phyloP scores from a whole-genome alignment of 352 stramenopile genomes.

The Pseudoperonospora humuli region DNA sequence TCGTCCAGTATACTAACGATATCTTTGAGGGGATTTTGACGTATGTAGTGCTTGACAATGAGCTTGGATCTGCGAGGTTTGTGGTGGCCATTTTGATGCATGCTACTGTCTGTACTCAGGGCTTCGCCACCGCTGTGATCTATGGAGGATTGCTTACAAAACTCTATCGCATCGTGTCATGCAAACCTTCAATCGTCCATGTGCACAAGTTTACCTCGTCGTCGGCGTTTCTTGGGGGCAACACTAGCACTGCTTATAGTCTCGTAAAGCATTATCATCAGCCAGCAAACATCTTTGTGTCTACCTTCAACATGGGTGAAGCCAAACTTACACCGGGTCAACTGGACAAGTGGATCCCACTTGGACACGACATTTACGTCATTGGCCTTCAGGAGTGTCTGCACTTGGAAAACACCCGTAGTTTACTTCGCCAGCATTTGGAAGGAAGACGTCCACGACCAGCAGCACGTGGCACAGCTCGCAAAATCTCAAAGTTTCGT shows the following conservation, averaged over 20 bases:
- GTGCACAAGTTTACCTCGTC: conserved; percentile 31
- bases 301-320: conserved; percentile 84
- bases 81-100: conserved; percentile 58
- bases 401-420: conserved; percentile 52
- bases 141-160: conserved; percentile 47
- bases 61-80: conserved; percentile 39
- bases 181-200: conserved; percentile 11
- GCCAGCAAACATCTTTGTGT: conserved; percentile 64
- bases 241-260: conserved; percentile 14
- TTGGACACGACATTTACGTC: conserved; percentile 77
- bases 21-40: neutral
- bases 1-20: conserved; percentile 2
- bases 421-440: conserved; percentile 53
- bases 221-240: conserved; percentile 25
- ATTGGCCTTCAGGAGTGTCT: conserved; percentile 87
- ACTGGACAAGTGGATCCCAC: conserved; percentile 73
- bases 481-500: conserved; percentile 25
- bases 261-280: conserved; percentile 33
- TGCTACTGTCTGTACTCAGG: conserved; percentile 48
- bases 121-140: conserved; percentile 56
- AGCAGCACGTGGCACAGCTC: conserved; percentile 13
- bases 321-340: conserved; percentile 39
- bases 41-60: conserved; percentile 36
- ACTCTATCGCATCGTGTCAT: conserved; percentile 21
- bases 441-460: conserved; percentile 32